Evolutionary conservation across 192 early-diverging fungal species (phyloP).

Genomic region (Phycomyces nitens): DNA sequence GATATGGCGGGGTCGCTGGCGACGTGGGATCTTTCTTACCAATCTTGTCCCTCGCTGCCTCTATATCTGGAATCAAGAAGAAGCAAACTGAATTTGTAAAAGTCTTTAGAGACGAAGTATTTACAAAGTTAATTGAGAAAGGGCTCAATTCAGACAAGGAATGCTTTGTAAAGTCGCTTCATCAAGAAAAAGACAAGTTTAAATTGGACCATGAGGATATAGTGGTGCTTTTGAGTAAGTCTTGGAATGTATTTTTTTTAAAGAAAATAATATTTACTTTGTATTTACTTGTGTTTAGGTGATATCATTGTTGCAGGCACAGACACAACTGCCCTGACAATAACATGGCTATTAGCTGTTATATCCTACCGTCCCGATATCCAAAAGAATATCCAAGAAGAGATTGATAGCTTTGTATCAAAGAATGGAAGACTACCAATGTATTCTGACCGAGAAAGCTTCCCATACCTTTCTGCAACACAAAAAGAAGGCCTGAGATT

Average conservation of each 20-base stretch:
- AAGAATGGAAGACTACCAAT: not conserved
- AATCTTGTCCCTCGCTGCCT: not conserved
- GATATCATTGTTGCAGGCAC: slow-evolving; percentile 3
- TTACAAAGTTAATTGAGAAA: not conserved
- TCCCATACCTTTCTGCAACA: slow-evolving; percentile 21
- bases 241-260: too few relatives aligned
- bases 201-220: too few relatives aligned
- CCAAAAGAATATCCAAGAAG: slow-evolving; percentile 12
- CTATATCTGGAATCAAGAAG: not conserved
- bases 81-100: not conserved
- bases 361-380: slow-evolving; percentile 17
- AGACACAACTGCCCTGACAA: slow-evolving; percentile 11
- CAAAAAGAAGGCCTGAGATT: slow-evolving; percentile 20
- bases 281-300: not conserved
- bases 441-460: not conserved
- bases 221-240: too few relatives aligned
- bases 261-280: too few relatives aligned
- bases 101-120: not conserved
- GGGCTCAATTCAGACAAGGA: not conserved
- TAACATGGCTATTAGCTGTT: slow-evolving; percentile 12
- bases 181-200: too few relatives aligned
- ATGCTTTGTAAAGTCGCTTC: too few relatives aligned
- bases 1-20: not conserved
- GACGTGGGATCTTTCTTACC: slow-evolving; percentile 1
- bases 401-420: slow-evolving; percentile 8